A percentile compares a stretch with the other conserved stretches of the same genome.
These are phyloP conservation scores for Eudorina sp. DNA, from an alignment of 139 green algal species.

Conservation along the genomic window DNA sequence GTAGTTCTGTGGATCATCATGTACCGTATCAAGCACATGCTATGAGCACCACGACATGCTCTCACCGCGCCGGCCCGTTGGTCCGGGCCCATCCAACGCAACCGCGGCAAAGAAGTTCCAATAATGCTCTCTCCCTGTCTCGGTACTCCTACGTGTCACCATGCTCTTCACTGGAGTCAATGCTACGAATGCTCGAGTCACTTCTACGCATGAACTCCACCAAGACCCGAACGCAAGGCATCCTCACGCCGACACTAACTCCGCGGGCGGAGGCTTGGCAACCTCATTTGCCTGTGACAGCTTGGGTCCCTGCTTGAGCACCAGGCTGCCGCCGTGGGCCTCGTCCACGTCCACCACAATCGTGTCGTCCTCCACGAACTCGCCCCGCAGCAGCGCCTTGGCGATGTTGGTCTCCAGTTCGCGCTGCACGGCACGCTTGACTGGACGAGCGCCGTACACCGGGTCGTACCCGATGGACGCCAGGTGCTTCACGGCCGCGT, in stretches of 20 bases:
- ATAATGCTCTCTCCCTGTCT: no score
- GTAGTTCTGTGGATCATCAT: no score
- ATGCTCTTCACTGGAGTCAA: no score
- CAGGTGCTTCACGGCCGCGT: slow-evolving; percentile 86
- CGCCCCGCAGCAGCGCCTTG: slow-evolving; percentile 69
- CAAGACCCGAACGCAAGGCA: no score
- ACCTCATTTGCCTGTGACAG: background rate
- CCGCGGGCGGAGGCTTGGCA: background rate
- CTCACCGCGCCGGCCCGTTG: no score
- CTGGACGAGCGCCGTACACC: slow-evolving; percentile 89
- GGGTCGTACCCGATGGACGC: slow-evolving; percentile 87
- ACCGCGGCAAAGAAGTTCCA: no score
- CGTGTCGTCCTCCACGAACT: slow-evolving; percentile 68
- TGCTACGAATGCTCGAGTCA: no score
- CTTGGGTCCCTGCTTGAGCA: slow-evolving; percentile 54
- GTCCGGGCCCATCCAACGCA: no score
- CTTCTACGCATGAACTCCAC: no score
- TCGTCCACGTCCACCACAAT: slow-evolving; percentile 68
- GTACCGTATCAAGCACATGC: no score
- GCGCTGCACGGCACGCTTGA: slow-evolving; percentile 95
- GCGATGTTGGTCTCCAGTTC: slow-evolving; percentile 93
- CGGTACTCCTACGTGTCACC: no score
- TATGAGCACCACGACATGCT: no score
- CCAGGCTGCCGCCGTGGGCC: slow-evolving; percentile 14
- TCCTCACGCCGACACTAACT: background rate